phyloP scores from a whole-genome alignment of 108 stramenopile species.

The Fragilaria radians region DNA sequence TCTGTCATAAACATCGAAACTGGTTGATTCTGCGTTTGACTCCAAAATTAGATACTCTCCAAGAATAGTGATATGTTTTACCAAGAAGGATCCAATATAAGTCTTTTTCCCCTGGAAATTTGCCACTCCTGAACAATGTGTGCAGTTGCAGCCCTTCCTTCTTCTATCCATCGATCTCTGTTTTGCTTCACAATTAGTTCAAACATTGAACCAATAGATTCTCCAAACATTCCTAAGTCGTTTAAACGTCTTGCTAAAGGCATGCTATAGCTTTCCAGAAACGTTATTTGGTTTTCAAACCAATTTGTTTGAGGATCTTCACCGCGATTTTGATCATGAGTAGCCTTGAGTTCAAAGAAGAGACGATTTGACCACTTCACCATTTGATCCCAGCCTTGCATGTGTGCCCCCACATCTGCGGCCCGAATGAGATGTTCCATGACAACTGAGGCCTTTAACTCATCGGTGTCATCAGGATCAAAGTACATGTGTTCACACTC shows the following conservation, averaged over 20 bases:
- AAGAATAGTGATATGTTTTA: no score
- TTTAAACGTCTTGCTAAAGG: conserved; percentile 58
- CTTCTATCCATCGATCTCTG: conserved; percentile 34
- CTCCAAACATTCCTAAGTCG: conserved; percentile 63
- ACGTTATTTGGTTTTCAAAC: conserved; percentile 74
- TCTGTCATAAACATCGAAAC: no score
- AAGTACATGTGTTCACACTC: conserved; percentile 12
- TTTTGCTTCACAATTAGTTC: conserved; percentile 23
- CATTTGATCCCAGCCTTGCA: conserved; percentile 70
- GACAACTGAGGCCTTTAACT: conserved; percentile 57
- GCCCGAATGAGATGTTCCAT: conserved; percentile 65
- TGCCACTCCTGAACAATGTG: conserved; percentile 5
- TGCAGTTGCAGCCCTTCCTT: conserved; percentile 31
- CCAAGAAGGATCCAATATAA: no score
- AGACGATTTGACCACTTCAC: conserved; percentile 53
- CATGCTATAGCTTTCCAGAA: conserved; percentile 68
- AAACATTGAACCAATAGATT: conserved; percentile 28
- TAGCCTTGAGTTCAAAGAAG: conserved; percentile 54
- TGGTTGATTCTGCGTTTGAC: no score
- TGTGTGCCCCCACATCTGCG: conserved; percentile 64
- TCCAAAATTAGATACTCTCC: no score
- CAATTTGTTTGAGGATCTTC: conserved; percentile 54
- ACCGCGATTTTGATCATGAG: conserved; percentile 39
- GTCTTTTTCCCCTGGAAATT: background rate
- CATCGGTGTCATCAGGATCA: conserved; percentile 49